Base-by-base conservation (phyloP, 768 basidiomycete species). In the Lactarius quietus region DNA sequence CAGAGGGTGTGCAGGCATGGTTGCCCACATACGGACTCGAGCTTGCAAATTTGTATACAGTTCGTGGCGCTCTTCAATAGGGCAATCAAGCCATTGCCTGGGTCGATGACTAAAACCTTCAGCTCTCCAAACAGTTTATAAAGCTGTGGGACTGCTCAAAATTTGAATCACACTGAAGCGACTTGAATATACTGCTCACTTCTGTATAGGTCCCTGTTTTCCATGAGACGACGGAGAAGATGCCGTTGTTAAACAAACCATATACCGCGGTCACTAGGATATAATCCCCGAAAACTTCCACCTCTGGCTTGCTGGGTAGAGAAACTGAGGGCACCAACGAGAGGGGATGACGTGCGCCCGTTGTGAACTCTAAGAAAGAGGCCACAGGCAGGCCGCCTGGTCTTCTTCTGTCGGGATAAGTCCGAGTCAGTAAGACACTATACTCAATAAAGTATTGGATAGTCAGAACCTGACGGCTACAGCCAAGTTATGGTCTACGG, bases 171-270 rank as follows among this genome's bases (percentile, higher is more conserved):
- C 31, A 52, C 14, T 1, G 26, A 29, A 9, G 10, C 26, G 41
- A 54, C 14, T 6, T 0, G 20, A 17, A 15, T 4, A 3, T 26
- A 17, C 3, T 4, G 52, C 64, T 31, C 48, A 65, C 64, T 10
- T 48, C 23, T 28, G 59, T 57, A 29, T 57, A 45, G 8, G 3
- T 31, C 29, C 64, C 64, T 7, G 55, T 23, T 23, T 65, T 65
- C 64, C 64, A 65, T 10, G 64, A 65, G n/a, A 65, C 48, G 31
- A 65, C 45, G 31, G 33, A 57, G 8, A 65, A 23, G 12, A 3
- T 28, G 20, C 60, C 39, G 48, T 36, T n/a, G 3, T 45, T 45
- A 5, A 56, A 55, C 10, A 12, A 2, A 33, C 43, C 59, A 26
- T 31, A 51, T 45, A 41, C 55, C 45, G 57, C 14, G 7, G 59